Evolutionary conservation across 306 rosid genomes (phyloP).

Genomic region (Sechiopsis laciniata): DNA sequence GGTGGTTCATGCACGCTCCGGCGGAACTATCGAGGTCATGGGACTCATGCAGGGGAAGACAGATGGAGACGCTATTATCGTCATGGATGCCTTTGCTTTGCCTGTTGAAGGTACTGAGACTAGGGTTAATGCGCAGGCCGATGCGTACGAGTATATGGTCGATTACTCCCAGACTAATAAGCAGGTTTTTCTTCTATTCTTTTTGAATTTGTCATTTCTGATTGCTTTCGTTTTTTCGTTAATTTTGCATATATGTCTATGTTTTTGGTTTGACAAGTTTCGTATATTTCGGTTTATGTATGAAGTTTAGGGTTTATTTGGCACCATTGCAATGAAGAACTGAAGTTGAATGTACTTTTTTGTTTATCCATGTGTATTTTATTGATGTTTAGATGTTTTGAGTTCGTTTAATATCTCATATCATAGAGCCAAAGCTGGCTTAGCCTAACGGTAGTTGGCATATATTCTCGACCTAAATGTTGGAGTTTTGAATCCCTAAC

Average conservation of each 20-base stretch:
- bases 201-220: neutral
- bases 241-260: neutral
- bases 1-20: constrained; percentile 99
- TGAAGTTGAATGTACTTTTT: neutral
- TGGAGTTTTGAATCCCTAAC: too few relatives aligned
- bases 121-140: constrained; percentile 96
- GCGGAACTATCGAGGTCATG: constrained; percentile 93
- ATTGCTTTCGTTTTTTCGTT: neutral
- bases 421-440: neutral
- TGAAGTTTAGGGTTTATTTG: neutral
- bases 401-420: neutral
- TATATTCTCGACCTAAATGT: too few relatives aligned
- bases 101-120: constrained; percentile 98
- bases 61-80: constrained; percentile 79
- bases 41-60: constrained; percentile 98
- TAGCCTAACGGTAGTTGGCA: too few relatives aligned
- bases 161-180: constrained; percentile 90
- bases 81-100: constrained; percentile 89
- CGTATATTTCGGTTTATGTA: neutral
- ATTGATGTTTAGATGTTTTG: neutral
- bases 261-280: too few relatives aligned
- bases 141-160: constrained; percentile 93
- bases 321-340: neutral
- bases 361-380: neutral
- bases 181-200: constrained; percentile 42